phyloP scores from a whole-genome alignment of 495 filamentous ascomycete species.

The Alectoria sarmentosa region DNA sequence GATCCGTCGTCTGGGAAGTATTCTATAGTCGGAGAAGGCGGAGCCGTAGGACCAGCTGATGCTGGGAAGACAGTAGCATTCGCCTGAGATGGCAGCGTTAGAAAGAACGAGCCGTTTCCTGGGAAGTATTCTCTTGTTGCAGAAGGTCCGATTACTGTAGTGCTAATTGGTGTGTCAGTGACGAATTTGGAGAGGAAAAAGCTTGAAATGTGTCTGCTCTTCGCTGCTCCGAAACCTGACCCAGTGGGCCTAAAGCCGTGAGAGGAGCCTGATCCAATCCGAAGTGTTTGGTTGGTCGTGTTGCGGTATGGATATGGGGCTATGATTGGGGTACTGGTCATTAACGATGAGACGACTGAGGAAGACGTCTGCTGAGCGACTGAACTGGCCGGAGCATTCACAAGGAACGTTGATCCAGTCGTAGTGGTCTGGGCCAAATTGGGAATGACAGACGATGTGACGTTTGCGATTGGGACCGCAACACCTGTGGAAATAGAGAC shows the following conservation, averaged over 20 bases:
- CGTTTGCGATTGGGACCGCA: not conserved
- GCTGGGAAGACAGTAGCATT: no score
- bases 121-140: not conserved
- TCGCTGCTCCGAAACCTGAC: not conserved
- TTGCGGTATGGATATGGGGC: slow-evolving; percentile 12
- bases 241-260: not conserved
- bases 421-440: not conserved
- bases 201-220: not conserved
- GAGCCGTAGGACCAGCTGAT: no score
- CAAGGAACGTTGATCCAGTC: not conserved
- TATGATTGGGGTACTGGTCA: slow-evolving; percentile 1
- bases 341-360: not conserved
- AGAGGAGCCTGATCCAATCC: slow-evolving; percentile 4
- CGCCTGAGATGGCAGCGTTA: not conserved
- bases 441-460: not conserved
- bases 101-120: not conserved
- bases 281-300: slow-evolving; percentile 2
- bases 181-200: not conserved
- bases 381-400: not conserved
- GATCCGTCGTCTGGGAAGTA: slow-evolving; percentile 1
- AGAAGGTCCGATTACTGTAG: not conserved
- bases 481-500: not conserved
- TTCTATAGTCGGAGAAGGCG: not conserved
- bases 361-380: not conserved
- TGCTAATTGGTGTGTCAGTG: not conserved